Base-by-base conservation (phyloP, 2,329 filamentous ascomycete genomes). In the Trichoderma asperellum region DNA sequence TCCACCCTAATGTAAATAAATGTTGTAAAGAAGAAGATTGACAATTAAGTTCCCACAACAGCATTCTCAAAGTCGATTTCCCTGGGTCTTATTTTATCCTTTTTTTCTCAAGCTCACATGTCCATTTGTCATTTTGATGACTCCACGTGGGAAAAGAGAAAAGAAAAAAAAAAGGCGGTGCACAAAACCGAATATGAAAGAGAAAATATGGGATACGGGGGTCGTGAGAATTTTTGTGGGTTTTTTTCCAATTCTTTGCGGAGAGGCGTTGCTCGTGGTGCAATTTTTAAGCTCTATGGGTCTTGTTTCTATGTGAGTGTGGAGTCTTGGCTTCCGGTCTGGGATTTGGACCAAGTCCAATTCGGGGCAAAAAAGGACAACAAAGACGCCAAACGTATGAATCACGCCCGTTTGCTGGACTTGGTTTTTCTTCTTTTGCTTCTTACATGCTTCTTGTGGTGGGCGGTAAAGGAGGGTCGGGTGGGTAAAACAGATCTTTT, bases 281-380 rank as follows among this genome's bases (percentile, higher is more conserved):
- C 40, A 43, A 52, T 47, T 21, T 24, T 12, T 58, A 24, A 29
- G 63, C 24, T 21, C 18, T 43, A 43, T 49, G 53, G 37, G 49
- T 49, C 32, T 5, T 29, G 49, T 34, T 21, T 16, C 35, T 64
- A 37, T 53, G 62, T 16, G 53, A 32, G 24, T 27, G 55, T 67
- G 53, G 63, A 67, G 63, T 32, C 55, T 67, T 67, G 63, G 55
- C 55, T 59, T 24, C 55, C 43, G 11, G 34, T 43, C 57, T 29
- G 32, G 57, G 57, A 59, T 37, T n/a, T 47, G 24, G 24, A 35
- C 10, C 14, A 24, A 64, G 32, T 32, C 63, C 63, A 34, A 10
- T 59, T 67, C 63, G 63, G 63, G 63, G 63, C 63, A 67, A 67
- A 67, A 59, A 43, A 58, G 32, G 40, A 40, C 63, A 67, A 67